Evolutionary conservation across 306 rosid species (phyloP), one percentile per base, ranked within the genome.

Genomic region (Prunus mume): DNA sequence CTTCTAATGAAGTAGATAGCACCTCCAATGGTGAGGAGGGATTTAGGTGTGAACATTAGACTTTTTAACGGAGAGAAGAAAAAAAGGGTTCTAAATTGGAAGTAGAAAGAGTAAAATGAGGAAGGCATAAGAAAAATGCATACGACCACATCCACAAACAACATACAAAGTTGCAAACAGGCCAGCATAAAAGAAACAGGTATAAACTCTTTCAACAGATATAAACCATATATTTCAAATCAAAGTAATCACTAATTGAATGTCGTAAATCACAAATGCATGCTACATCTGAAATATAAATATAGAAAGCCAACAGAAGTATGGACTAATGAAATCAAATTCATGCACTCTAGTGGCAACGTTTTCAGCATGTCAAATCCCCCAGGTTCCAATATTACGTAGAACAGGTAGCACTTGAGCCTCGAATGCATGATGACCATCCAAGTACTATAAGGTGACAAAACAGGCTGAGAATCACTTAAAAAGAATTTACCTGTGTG

Each of bases 401-500:
- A 43, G 27, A 45, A 65, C 10, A 66, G 34, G 63, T 20, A 15
- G 43, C 58, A 9, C 9, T 12, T 50, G 3, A 28, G 32, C 32
- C 22, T 55, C 27, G 32, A 80, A 50, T 19, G 70, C 6, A 18
- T 19, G 32, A 52, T 54, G 24, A 32, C 19, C 20, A 19, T 66
- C 43, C 61, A 64, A 24, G 13, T 11, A 64, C 6, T 18, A 69
- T 5, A 65, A 56, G 47, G 56, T 64, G 66, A 49, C 56, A 62
- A 28, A 72, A 20, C 28, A 68, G 1, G n/a, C 32, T 62, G 52
- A 52, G 27, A 77, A 68, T 14, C 41, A 61, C 54, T 69, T n/a
- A 27, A 72, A 72, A 72, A 43, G 43, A 47, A 41, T 18, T 80
- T 81, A 89, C 96, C 83, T 10, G 77, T 50, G 3, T 7, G 38